Percentiles rank a stretch among this genome's conserved stretches.
Evolutionary conservation across 2,329 filamentous ascomycete species (phyloP).

Genomic region (Colletotrichum sp.): DNA sequence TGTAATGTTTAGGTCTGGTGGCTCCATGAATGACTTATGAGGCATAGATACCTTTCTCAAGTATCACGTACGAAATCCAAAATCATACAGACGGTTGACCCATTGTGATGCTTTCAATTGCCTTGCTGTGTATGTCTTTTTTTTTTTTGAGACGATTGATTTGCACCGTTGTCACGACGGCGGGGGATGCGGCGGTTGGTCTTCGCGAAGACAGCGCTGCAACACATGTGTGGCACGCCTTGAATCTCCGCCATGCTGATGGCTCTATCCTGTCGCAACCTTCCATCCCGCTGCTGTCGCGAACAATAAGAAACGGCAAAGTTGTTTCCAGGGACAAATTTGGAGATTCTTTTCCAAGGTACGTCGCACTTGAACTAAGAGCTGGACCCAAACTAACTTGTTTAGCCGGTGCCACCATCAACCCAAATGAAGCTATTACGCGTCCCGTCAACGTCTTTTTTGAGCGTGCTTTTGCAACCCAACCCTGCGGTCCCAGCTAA

Average conservation of each 20-base stretch:
- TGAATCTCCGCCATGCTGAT: not conserved
- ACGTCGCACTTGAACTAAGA: not conserved
- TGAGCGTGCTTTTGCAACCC: not conserved
- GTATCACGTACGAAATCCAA: not conserved
- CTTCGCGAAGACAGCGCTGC: not conserved
- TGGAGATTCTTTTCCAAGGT: not conserved
- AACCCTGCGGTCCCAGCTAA: not conserved
- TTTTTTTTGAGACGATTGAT: not conserved
- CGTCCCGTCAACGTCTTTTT: not conserved
- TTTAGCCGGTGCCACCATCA: not conserved
- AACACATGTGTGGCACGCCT: not conserved
- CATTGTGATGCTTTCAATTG: not conserved
- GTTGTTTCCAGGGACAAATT: not conserved
- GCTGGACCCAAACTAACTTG: not conserved
- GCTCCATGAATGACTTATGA: constrained; percentile 15
- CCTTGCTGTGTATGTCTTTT: not conserved
- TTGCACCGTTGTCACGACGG: not conserved
- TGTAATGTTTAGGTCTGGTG: constrained; percentile 19
- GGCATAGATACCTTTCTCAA: constrained; percentile 7
- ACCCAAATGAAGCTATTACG: not conserved
- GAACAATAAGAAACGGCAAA: not conserved
- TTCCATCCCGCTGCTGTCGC: not conserved
- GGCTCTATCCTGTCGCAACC: not conserved
- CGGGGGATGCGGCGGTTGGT: not conserved
- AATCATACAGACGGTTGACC: not conserved